phyloP scores from a whole-genome alignment of 2,329 filamentous ascomycete genomes.

The Colletotrichum phormii region DNA sequence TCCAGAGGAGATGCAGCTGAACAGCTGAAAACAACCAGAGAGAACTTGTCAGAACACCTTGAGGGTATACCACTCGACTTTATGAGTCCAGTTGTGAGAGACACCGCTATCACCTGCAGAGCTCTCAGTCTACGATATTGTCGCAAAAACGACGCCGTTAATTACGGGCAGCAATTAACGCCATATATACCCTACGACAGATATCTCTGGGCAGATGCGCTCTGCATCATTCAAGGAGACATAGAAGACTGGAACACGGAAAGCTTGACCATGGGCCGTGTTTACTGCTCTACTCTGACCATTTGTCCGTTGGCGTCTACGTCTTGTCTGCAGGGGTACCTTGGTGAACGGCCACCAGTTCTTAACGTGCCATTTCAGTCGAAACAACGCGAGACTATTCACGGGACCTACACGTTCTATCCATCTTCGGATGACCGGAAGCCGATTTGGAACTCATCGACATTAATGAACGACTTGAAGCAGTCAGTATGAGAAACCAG shows the following conservation, averaged over 20 bases:
- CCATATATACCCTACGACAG: too few relatives aligned
- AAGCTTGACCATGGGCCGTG: neutral
- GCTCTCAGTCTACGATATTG: conserved; percentile 39
- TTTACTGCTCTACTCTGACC: neutral
- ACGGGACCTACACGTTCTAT: neutral
- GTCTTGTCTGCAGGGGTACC: conserved; percentile 2
- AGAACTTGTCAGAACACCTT: neutral
- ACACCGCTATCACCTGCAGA: neutral
- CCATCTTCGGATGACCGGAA: neutral
- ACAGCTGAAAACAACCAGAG: neutral
- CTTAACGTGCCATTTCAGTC: neutral
- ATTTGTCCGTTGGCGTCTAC: neutral
- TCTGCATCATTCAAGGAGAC: conserved; percentile 45
- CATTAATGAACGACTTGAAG: neutral
- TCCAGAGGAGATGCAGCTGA: neutral
- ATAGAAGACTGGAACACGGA: conserved; percentile 38
- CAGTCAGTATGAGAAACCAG: neutral
- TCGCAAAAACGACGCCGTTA: too few relatives aligned
- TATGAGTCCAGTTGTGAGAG: neutral
- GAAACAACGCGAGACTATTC: neutral
- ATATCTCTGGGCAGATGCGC: conserved; percentile 45
- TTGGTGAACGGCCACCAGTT: neutral
- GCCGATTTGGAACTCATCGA: neutral
- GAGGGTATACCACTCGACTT: neutral
- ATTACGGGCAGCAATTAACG: too few relatives aligned